Base-by-base conservation (phyloP, 129 eudicot genomes). In the Flaveria bidentis region DNA sequence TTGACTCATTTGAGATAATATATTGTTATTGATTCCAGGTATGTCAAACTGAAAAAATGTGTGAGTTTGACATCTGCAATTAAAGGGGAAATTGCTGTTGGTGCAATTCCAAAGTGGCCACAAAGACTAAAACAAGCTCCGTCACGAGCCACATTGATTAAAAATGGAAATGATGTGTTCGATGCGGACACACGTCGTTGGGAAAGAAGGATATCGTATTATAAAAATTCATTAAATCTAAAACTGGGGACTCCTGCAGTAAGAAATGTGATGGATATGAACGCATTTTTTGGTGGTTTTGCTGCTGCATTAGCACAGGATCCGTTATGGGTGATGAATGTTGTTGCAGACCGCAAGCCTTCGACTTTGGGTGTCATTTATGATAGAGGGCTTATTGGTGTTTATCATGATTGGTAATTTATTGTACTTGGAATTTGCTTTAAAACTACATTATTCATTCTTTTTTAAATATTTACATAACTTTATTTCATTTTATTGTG, bases 261-360 rank as follows among this genome's bases (percentile, higher is more conserved):
- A 33, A 84, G 99, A 73, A 95, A 95, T 67, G 87, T 95, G 61
- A 86, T 95, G 94, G 99, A 95, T 82, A 91, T 89, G 92, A 91
- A 95, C 81, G 99, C 99, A 57, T 87, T 91, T 73, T 95, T 91
- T 74, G 97, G 99, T 53, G 94, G 99, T 17, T 95, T 95, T 85
- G 99, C 99, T 57, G 97, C 99, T 65, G 92, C 96, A 30, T 76
- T 95, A 45, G 12, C 69, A 33, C 81, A 89, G 0, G 96, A 95
- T 82, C 96, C 97, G 16, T 88, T 89, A 56, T 95, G 99, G 99
- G 99, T 91, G 69, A 95, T 95, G 99, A 95, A 95, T 74, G 97
- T 91, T 16, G 97, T 95, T 79, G 90, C 99, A 39, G 84, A 90
- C 41, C 85, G 84, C 79, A 87, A 85, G 76, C 86, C 97, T 62